Base-by-base conservation (phyloP, 371 early-diverging fungal genomes). In the Coemansia sp. region DNA sequence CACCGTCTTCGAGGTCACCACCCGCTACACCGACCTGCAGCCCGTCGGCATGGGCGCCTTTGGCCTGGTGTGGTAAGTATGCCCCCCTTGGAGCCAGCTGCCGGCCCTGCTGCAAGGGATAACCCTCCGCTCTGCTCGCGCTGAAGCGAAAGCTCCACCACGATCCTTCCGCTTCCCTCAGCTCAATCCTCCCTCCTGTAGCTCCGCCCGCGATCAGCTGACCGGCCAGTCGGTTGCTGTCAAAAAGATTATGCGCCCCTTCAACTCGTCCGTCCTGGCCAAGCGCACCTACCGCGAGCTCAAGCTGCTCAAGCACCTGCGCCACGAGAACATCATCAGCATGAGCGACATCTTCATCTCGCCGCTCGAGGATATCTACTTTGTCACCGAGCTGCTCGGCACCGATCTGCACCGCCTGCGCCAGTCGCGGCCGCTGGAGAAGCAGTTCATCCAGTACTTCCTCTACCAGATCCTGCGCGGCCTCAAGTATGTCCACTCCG, bases 11-110 rank as follows among this genome's bases (percentile, higher is more conserved):
- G 94, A 95, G 79, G 92, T 95, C 58, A 93, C 94, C 14, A 88
- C 88, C 47, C 85, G 93, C 42, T 95, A 95, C 83, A 86, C 87
- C 35, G 90, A 93, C 80, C 83, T 95, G 59, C 90, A 94, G 69
- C 94, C 95, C 32, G 90, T 96, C n/a, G 97, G 97, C 50, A 93
- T 95, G 93, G 97, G 97, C 51, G 94, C 95, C 6, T 96, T 95
- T 79, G 97, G 97, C 63, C 83, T 95, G 13, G 97, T 96, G 16
- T 95, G 94, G 93, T 94, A 86, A 77, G 82, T 65, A 43, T 35
- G 36, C 35, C 52, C 34, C 43, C 32, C 54, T 20, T n/a, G 57
- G 26, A 26, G 26, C 26, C 26, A 26, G 26, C 26, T 26, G 26
- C 26, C 26, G 26, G 26, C 26, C 26, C 26, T 26, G 26, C 26